Evolutionary conservation across 2,329 filamentous ascomycete species (phyloP), one percentile per base, ranked within the genome.

Genomic region (Cladosporium sp.): DNA sequence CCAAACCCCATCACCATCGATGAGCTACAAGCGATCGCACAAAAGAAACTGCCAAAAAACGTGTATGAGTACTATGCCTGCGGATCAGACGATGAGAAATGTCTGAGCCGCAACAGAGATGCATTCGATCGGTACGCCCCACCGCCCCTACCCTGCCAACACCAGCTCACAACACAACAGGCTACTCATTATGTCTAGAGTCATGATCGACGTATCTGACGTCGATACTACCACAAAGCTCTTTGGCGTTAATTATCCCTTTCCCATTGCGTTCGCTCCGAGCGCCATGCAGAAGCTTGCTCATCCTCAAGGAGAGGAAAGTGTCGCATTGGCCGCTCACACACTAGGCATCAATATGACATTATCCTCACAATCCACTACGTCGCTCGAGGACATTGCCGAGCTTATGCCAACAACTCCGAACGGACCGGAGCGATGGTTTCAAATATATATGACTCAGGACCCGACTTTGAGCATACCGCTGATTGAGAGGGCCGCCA

Each of bases 361-460:
- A 0, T 53, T 67, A 1, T 65, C 62, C 2, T 60, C 56, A 0
- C 57, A 62, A 39, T 68, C 77, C 2, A 78, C 70, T 3, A 69
- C 66, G 19, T 66, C 67, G 0, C 58, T 79, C n/a, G 78, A 80
- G 57, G 73, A 79, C 11, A 77, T 81, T 0, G 67, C 68, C 4
- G 75, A 76, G 53, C 71, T 72, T 19, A 73, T 82, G 60, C 57
- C 62, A 0, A 38, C n/a, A 15, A 46, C 33, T 3, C 22, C 33
- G 2, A 32, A 38, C 9, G 43, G 43, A 18, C 43, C 43, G 2
- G 43, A 46, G 20, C 25, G 43, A 22, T 46, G 43, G 43, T 46
- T 46, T 15, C 79, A 83, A 59, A 68, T 82, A 43, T 78, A 75
- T 56, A 65, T 80, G n/a, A 67, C 80, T 43, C 74, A 76, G 56